Percentiles rank a stretch among this genome's conserved stretches.
phyloP scores from a whole-genome alignment of 805 yeast species.

The Scheffersomyces ergatensis region DNA sequence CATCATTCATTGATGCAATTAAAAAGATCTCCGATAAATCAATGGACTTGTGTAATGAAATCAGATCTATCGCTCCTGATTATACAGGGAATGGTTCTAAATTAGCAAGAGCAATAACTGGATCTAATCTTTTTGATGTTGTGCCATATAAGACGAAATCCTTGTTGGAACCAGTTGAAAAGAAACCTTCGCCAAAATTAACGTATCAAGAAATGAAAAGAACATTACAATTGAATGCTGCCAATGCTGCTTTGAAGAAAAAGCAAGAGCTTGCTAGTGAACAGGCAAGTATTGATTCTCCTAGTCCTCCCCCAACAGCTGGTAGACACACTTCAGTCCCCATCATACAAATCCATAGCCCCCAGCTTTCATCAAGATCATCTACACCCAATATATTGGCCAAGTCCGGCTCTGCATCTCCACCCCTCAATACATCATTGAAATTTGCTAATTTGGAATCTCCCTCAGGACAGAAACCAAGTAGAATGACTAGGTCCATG shows the following conservation, averaged over 20 bases:
- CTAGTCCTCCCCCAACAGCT: not conserved
- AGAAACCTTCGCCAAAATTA: constrained; percentile 6
- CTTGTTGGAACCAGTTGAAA: constrained; percentile 27
- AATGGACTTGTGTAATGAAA: constrained; percentile 30
- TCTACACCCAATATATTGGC: not conserved
- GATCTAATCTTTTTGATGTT: constrained; percentile 37
- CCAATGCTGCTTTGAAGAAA: constrained; percentile 1
- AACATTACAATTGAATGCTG: constrained; percentile 18
- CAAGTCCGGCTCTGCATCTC: constrained; percentile 2
- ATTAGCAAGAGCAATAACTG: constrained; percentile 41
- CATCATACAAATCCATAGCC: not conserved
- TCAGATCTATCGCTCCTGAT: constrained; percentile 35
- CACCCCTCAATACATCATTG: constrained; percentile 24
- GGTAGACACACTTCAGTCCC: not conserved
- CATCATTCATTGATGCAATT: constrained; percentile 26
- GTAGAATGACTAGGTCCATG: constrained; percentile 6
- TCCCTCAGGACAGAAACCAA: constrained; percentile 13
- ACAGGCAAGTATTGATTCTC: not conserved
- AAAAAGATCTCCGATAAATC: constrained; percentile 34
- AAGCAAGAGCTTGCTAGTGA: not conserved
- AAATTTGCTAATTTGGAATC: constrained; percentile 25
- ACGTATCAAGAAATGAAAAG: constrained; percentile 35
- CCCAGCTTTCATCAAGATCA: not conserved
- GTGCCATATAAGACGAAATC: constrained; percentile 43
- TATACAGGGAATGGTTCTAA: constrained; percentile 40